Conservation (phyloP, 257 asterid genomes). For the Salvia miltiorrhiza region DNA sequence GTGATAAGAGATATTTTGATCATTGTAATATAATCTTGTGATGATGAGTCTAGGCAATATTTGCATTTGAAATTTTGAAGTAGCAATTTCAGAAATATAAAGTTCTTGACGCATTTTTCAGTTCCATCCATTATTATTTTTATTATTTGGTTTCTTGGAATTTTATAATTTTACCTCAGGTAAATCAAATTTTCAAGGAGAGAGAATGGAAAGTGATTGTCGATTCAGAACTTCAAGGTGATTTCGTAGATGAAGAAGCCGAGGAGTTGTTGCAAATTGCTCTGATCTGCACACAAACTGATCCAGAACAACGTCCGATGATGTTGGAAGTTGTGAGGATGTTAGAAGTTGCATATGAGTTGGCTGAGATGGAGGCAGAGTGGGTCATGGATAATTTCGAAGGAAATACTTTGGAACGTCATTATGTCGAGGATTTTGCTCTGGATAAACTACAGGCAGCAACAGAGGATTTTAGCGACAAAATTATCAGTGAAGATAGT, state of each 20-base stretch:
- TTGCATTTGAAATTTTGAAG: too few species aligned
- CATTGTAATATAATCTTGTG: too few species aligned
- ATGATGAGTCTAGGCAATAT: too few species aligned
- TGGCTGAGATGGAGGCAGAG: background rate
- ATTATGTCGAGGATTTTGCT: background rate
- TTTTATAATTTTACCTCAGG: background rate
- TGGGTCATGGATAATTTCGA: too few species aligned
- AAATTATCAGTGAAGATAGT: background rate
- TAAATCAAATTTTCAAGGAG: background rate
- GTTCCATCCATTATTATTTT: too few species aligned
- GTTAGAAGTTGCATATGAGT: background rate
- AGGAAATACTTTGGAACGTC: too few species aligned
- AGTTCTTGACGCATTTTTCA: too few species aligned
- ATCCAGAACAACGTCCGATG: background rate
- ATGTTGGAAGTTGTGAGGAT: background rate
- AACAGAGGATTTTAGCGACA: background rate
- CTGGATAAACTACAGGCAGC: background rate
- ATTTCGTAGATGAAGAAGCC: background rate
- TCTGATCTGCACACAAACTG: background rate
- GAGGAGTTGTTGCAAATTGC: background rate
- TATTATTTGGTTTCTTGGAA: too few species aligned
- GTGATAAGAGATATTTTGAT: too few species aligned
- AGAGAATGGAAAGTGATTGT: background rate
- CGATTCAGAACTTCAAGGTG: background rate
- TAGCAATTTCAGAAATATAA: too few species aligned